Evolutionary conservation across 306 rosid genomes (phyloP).

Genomic region (Chamaecrista fasciculata): DNA sequence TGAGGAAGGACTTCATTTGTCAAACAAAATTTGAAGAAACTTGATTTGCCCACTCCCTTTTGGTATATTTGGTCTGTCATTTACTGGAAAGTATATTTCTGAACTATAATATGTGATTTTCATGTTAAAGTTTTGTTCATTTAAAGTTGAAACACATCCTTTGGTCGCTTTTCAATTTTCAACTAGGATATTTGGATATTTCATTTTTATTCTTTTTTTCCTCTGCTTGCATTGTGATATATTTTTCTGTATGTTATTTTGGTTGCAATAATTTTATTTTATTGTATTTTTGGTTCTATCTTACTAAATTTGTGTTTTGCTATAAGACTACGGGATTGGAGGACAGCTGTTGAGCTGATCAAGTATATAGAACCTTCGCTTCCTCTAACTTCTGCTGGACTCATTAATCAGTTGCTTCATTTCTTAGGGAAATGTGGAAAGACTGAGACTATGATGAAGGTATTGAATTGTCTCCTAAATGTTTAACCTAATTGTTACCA

Average conservation of each 20-base stretch:
- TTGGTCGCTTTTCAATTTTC: conserved; percentile 24
- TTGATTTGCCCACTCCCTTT: conserved; percentile 1
- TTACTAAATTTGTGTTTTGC: conserved; percentile 40
- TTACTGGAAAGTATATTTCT: neutral
- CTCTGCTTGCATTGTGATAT: conserved; percentile 10
- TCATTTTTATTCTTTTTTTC: neutral
- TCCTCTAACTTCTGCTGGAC: conserved; percentile 62
- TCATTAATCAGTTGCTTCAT: conserved; percentile 66
- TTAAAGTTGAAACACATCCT: neutral
- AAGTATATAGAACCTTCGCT: conserved; percentile 76
- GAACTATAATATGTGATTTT: neutral
- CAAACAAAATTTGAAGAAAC: conserved; percentile 5
- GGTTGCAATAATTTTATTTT: conserved; percentile 20
- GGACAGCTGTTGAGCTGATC: conserved; percentile 59
- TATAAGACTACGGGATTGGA: conserved; percentile 84
- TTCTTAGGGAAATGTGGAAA: conserved; percentile 88
- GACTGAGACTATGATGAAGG: conserved; percentile 86
- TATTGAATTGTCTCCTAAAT: conserved; percentile 28
- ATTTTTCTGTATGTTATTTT: conserved; percentile 22
- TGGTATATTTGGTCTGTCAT: conserved; percentile 2
- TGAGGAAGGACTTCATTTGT: conserved; percentile 5
- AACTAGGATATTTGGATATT: neutral
- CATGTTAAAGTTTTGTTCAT: conserved; percentile 17
- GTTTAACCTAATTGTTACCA: conserved; percentile 20
- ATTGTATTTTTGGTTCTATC: conserved; percentile 14